Evolutionary conservation across 306 rosid species (phyloP).

Genomic region (Cicer bijugum): DNA sequence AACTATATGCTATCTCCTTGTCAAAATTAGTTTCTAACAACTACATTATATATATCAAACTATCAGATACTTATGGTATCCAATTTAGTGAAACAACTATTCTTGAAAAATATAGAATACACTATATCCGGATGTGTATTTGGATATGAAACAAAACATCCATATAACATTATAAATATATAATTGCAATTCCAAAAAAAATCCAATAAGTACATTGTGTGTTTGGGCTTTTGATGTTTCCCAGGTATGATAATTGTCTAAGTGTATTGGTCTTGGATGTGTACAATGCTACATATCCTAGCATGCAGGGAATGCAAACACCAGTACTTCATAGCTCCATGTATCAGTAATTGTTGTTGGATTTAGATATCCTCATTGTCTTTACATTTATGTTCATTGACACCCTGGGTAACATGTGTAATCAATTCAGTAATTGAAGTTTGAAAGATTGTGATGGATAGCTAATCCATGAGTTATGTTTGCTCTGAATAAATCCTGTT

Average conservation of each 20-base stretch:
- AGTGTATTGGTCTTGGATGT: neutral
- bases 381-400: neutral
- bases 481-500: neutral
- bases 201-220: neutral
- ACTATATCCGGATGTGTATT: neutral
- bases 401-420: slow-evolving; percentile 25
- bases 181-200: neutral
- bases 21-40: neutral
- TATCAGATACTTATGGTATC: neutral
- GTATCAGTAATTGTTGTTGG: slow-evolving; percentile 4
- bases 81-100: neutral
- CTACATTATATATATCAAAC: neutral
- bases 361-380: slow-evolving; percentile 18
- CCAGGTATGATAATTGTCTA: neutral
- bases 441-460: slow-evolving; percentile 21
- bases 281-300: neutral
- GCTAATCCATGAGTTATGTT: slow-evolving; percentile 9
- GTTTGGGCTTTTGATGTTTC: neutral
- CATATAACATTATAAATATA: neutral
- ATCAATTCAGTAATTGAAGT: slow-evolving; percentile 26
- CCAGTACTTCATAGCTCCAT: neutral
- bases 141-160: neutral
- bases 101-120: neutral
- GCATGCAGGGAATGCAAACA: neutral
- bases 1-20: slow-evolving; percentile 6